Conservation (phyloP, 495 filamentous ascomycete genomes). For the Aspergillus panamensis region DNA sequence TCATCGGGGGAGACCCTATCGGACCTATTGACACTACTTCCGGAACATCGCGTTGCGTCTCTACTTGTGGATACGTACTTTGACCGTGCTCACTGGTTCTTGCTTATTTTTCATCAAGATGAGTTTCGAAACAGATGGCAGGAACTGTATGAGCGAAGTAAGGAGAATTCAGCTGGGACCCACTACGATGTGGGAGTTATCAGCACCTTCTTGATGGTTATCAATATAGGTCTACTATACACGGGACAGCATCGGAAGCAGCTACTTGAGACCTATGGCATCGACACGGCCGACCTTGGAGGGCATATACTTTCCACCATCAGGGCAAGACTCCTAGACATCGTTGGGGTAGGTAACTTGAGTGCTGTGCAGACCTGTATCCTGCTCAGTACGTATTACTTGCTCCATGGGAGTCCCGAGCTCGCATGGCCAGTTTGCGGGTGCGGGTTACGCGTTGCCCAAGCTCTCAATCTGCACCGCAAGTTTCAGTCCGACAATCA, state of each 20-base stretch:
- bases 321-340: slow-evolving; percentile 22
- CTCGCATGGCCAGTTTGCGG: slow-evolving; percentile 41
- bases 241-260: slow-evolving; percentile 12
- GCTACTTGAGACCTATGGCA: slow-evolving; percentile 7
- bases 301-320: slow-evolving; percentile 21
- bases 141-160: slow-evolving; percentile 15
- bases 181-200: slow-evolving; percentile 21
- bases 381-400: slow-evolving; percentile 36
- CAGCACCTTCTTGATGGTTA: slow-evolving; percentile 29
- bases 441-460: slow-evolving; percentile 33
- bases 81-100: slow-evolving; percentile 39
- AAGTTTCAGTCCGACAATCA: slow-evolving; percentile 2
- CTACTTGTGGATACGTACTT: slow-evolving; percentile 39
- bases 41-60: slow-evolving; percentile 21
- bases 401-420: slow-evolving; percentile 33
- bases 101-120: slow-evolving; percentile 36
- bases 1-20: neutral
- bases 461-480: slow-evolving; percentile 37
- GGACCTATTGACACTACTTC: slow-evolving; percentile 21
- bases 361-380: slow-evolving; percentile 35
- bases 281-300: slow-evolving; percentile 21
- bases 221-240: slow-evolving; percentile 33
- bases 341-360: slow-evolving; percentile 25
- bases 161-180: neutral
- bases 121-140: slow-evolving; percentile 34